Base-by-base conservation (phyloP, 208 protist genomes). In the Leishmania tarentolae region DNA sequence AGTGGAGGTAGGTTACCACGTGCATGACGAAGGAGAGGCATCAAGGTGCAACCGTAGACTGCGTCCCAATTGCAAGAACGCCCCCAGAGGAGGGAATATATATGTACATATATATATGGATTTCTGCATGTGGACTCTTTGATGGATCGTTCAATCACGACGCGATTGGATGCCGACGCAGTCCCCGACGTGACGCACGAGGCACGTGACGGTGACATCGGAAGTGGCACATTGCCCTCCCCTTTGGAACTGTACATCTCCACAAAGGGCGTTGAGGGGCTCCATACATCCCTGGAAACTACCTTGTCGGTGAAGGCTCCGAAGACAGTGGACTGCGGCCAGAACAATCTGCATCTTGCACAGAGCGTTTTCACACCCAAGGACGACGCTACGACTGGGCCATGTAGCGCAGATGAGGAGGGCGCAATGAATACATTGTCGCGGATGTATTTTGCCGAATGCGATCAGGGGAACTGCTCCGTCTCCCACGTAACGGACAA, bases 401-500 rank as follows among this genome's bases (percentile, higher is more conserved):
- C 82, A 57, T 86, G 63, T 72, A 72, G 63, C 31, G 82, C 59
- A 57, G 24, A 79, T 42, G 19, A 76, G 21, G 47, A 50, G 72
- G 17, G 76, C 59, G 37, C 11, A 11, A 46, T 19, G 1, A 35
- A 2, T 28, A 46, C 46, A 21, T 76, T 86, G 73, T 76, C 61
- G 7, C 74, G 69, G 37, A 31, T 52, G 8, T 63, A 42, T 4
- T 9, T 66, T 1, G 61, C 66, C 19, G 24, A 31, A 0, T 28
- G n/a, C 37, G 78, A 50, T 35, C 82, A 52, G 42, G 65, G 44
- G 9, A n/a, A 66, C 24, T 42, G 79, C 1, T 28, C 28, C 15
- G 78, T 31, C 19, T 31, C 46, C 24, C 71, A 42, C 4, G 46
- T 75, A 6, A 35, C 50, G 0, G 28, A 0, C 35, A 75, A 68